These are phyloP conservation scores for Epithele typhae DNA, from an alignment of 768 basidiomycete genomes.

Conservation along the genomic window DNA sequence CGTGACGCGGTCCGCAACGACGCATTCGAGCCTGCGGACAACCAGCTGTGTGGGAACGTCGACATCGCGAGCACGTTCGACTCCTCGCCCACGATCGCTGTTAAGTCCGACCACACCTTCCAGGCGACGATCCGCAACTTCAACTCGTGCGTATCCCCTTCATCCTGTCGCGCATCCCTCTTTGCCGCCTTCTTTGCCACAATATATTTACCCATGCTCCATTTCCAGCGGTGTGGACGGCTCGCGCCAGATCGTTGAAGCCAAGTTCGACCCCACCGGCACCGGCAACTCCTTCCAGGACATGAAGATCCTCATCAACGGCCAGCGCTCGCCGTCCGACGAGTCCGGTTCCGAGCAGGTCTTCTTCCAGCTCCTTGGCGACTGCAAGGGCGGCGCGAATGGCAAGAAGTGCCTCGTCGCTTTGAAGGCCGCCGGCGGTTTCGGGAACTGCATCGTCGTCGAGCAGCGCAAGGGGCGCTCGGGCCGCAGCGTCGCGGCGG, in stretches of 20 bases:
- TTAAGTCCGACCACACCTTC: slow-evolving; percentile 37
- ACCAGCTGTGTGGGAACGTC: slow-evolving; percentile 38
- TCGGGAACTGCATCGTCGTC: slow-evolving; percentile 53
- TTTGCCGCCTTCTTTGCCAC: not conserved
- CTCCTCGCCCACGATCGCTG: slow-evolving; percentile 25
- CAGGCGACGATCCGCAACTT: slow-evolving; percentile 39
- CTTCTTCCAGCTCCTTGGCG: slow-evolving; percentile 41
- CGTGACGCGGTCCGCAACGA: slow-evolving; percentile 22
- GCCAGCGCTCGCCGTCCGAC: slow-evolving; percentile 31
- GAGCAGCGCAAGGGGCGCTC: slow-evolving; percentile 1
- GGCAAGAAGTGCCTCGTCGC: slow-evolving; percentile 48
- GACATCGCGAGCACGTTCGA: slow-evolving; percentile 38
- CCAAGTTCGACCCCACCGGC: slow-evolving; percentile 38
- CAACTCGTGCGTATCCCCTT: slow-evolving; percentile 38
- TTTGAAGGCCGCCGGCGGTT: slow-evolving; percentile 45
- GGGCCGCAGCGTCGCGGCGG: no score
- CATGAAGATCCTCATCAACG: slow-evolving; percentile 41
- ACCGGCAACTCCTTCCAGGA: slow-evolving; percentile 29
- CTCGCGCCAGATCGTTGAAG: slow-evolving; percentile 39
- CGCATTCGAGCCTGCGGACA: slow-evolving; percentile 25
- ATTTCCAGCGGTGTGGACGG: slow-evolving; percentile 41
- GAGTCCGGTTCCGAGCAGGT: slow-evolving; percentile 35
- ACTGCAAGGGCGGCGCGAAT: slow-evolving; percentile 44
- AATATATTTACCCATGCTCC: no score
- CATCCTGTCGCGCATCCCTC: no score